These are phyloP conservation scores for Colletotrichum endophyticum DNA, from an alignment of 2,329 filamentous ascomycete species.

Conservation along the genomic window DNA sequence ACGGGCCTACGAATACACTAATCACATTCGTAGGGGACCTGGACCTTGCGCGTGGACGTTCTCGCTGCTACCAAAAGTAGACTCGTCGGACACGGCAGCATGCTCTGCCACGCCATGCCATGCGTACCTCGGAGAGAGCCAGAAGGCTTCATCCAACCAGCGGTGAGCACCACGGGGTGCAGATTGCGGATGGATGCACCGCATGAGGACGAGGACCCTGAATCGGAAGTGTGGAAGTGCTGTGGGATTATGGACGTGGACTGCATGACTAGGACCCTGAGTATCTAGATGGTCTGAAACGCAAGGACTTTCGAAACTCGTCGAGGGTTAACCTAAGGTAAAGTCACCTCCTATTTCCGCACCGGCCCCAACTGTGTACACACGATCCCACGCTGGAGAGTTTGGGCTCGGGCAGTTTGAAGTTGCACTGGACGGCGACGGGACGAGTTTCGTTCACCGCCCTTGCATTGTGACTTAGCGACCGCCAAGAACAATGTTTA, in stretches of 20 bases:
- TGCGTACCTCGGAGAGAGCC: background rate
- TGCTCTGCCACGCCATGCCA: background rate
- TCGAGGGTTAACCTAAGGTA: background rate
- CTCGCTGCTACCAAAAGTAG: background rate
- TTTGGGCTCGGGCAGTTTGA: background rate
- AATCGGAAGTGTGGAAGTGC: background rate
- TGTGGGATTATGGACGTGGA: background rate
- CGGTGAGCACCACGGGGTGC: background rate
- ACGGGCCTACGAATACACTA: background rate
- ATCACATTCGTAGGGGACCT: background rate
- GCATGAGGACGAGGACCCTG: constrained; percentile 14
- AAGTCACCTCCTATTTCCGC: background rate
- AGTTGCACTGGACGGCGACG: background rate
- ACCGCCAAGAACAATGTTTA: background rate
- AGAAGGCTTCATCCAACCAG: constrained; percentile 3
- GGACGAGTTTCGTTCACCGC: background rate
- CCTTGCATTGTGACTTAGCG: background rate
- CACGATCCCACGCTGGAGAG: background rate
- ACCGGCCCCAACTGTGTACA: background rate
- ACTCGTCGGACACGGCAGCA: background rate
- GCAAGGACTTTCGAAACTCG: constrained; percentile 5
- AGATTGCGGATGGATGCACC: background rate
- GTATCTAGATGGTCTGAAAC: constrained; percentile 14
- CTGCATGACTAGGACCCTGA: constrained; percentile 20
- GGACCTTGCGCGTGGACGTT: background rate